These are phyloP conservation scores for Penicillium ochrochloron DNA, from an alignment of 495 filamentous ascomycete genomes.

Conservation along the genomic window DNA sequence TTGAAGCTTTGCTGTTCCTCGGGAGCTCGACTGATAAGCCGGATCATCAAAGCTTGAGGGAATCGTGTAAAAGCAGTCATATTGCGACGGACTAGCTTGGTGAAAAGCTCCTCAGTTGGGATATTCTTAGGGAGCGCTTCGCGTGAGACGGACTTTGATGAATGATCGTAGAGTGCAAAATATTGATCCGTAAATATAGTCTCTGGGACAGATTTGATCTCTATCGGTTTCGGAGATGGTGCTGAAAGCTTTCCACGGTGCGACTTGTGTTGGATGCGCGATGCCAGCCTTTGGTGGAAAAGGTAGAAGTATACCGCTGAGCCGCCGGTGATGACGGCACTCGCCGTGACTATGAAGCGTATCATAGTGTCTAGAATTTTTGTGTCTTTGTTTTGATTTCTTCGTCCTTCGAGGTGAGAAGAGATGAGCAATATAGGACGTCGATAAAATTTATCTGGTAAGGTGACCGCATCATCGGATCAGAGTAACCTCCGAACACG, in stretches of 20 bases:
- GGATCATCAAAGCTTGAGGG: slow-evolving; percentile 37
- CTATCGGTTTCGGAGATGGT: slow-evolving; percentile 15
- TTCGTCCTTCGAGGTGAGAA: neutral
- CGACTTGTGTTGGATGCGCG: slow-evolving; percentile 30
- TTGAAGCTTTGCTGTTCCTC: slow-evolving; percentile 31
- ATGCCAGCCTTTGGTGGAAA: slow-evolving; percentile 29
- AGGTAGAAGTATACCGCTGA: slow-evolving; percentile 32
- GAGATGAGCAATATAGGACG: neutral
- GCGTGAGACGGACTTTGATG: slow-evolving; percentile 30
- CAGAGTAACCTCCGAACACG: slow-evolving; percentile 9
- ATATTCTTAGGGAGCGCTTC: slow-evolving; percentile 24
- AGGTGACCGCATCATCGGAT: slow-evolving; percentile 25
- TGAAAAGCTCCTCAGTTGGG: slow-evolving; percentile 28
- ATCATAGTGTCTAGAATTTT: slow-evolving; percentile 18
- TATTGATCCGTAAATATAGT: slow-evolving; percentile 27
- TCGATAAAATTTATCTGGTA: neutral
- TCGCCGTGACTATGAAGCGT: slow-evolving; percentile 22
- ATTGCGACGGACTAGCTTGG: slow-evolving; percentile 39
- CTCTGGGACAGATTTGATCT: slow-evolving; percentile 33
- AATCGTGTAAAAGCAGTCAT: slow-evolving; percentile 40
- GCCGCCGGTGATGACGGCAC: slow-evolving; percentile 29
- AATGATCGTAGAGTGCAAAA: slow-evolving; percentile 32
- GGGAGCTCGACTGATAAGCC: slow-evolving; percentile 17
- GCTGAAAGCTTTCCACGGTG: slow-evolving; percentile 23
- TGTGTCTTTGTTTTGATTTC: neutral